Base-by-base conservation (phyloP, 2,329 filamentous ascomycete genomes). In the Neonectria faginata region DNA sequence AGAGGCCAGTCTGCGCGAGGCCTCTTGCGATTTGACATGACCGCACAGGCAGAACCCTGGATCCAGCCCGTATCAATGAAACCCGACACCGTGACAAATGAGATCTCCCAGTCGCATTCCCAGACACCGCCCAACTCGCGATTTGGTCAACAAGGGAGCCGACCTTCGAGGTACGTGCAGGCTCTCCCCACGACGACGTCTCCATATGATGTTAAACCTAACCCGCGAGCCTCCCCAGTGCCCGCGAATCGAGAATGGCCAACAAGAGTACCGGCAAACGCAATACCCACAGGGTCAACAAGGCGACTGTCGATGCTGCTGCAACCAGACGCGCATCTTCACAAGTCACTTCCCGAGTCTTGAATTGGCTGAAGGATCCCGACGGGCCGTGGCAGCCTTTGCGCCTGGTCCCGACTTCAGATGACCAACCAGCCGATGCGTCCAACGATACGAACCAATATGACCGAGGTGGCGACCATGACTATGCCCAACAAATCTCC, bases 111-210 rank as follows among this genome's bases (percentile, higher is more conserved):
- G 29, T 12, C 47, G 4, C n/a, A 7, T 33, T 14, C 18, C n/a
- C 47, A n/a, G 10, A n/a, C 10, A 36, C 20, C n/a, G n/a, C 22
- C 29, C 5, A n/a, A 16, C 9, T 33, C n/a, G 6, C n/a, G n/a
- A 20, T 20, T 25, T n/a, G 48, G 5, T 18, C 48, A 51, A 12
- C 48, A 51, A 12, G 48, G 48, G 6, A 51, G 29, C 3, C 48
- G 29, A 33, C 5, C n/a, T n/a, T 33, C 48, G 31, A 33, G 48
- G 48, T 51, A 51, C 10, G 48, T 51, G n/a, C 29, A 20, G n/a
- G 48, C 1, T 33, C n/a, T 27, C 3, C 11, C 3, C 12, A 14
- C 3, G n/a, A 29, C 9, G 3, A 18, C 31, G 18, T 27, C 10
- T 10, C 36, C 18, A 10, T 12, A 20, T n/a, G 5, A 18, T 18